Evolutionary conservation across 305 asterid genomes (phyloP).

Genomic region (Fraxinus albicans): DNA sequence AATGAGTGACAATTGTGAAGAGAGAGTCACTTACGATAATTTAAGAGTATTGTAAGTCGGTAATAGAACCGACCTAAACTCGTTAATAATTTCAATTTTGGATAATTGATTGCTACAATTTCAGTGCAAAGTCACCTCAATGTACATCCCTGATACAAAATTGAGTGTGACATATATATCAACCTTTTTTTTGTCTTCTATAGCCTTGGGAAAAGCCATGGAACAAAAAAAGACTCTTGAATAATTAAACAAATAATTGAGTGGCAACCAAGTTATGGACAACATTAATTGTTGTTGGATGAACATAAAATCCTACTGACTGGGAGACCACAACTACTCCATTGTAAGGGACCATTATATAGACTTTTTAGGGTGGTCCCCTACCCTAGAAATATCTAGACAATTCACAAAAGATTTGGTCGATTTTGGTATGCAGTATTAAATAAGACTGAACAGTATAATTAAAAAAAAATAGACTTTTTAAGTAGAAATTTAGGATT

Average conservation of each 20-base stretch:
- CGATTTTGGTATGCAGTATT: background rate
- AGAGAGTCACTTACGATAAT: background rate
- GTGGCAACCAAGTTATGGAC: slow-evolving; percentile 6
- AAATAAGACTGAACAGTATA: background rate
- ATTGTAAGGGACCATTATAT: background rate
- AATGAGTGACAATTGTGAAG: background rate
- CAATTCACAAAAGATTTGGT: background rate
- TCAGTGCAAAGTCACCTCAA: background rate
- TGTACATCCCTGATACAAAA: background rate
- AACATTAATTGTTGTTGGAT: background rate
- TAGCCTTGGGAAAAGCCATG: background rate
- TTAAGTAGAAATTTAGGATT: background rate
- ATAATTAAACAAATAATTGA: background rate
- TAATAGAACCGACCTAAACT: background rate
- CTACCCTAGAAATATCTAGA: background rate
- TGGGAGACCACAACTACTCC: background rate
- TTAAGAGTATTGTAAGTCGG: too few relatives aligned
- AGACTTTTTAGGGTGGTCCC: background rate
- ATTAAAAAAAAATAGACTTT: background rate
- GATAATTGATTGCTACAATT: background rate
- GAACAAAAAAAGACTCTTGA: background rate
- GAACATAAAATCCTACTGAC: background rate
- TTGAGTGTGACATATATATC: background rate
- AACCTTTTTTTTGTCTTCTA: background rate
- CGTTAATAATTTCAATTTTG: background rate